Base-by-base conservation (phyloP, 345 rosid genomes). In the Euphorbia lathyris region DNA sequence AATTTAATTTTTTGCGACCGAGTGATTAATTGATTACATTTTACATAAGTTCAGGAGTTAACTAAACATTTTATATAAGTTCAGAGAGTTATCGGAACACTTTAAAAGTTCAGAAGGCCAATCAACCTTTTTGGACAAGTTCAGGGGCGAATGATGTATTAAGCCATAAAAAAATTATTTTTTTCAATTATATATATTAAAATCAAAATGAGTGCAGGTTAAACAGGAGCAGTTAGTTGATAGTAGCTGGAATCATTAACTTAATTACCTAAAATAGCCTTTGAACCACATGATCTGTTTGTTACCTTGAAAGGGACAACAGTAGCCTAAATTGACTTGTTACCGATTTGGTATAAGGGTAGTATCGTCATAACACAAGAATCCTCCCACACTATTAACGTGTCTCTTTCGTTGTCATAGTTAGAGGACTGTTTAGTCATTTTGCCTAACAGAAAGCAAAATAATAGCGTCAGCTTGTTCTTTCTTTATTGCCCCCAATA, bases 401-500 rank as follows among this genome's bases (percentile, higher is more conserved):
- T 20, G 69, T 27, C 75, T 32, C 57, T 42, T 43, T 65, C 30
- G 14, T 13, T n/a, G 57, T 55, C 34, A 6, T 5, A 45, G 48
- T 29, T 17, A 29, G 19, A 66, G 66, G 71, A 48, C 60, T 59
- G 71, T 25, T 58, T 58, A 36, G 76, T 73, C 71, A 73, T 73
- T 73, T 47, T 59, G 20, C 0, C 20, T 19, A 0, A 20, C 48
- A 48, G 56, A 69, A 45, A 23, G 30, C 58, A 7, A 51, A 29
- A 17, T 11, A 38, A 26, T 7, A 0, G 23, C 32, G 58, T 34
- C 27, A 5, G 14, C 40, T 16, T 12, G 34, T 22, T 50, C 58
- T 3, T 23, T n/a, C n/a, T 22, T 42, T 27, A 12, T 42, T 16
- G 34, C 40, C 36, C 34, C 48, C 11, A 58, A 9, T 22, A 11